A percentile compares a stretch with the other conserved stretches of the same genome.
phyloP scores from a whole-genome alignment of 1,139 yeast genomes.

The Yamadazyma triangularis region DNA sequence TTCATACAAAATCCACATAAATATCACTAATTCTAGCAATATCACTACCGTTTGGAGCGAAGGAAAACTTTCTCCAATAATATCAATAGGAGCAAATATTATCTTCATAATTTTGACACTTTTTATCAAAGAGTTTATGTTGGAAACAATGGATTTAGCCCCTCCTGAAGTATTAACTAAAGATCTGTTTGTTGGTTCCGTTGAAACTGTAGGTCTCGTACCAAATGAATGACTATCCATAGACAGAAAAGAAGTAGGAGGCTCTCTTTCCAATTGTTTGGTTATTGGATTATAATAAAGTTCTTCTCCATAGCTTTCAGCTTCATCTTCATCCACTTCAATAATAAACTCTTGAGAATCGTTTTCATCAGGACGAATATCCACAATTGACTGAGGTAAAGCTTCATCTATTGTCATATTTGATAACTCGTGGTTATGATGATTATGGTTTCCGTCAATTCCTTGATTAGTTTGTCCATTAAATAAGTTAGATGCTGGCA shows the following conservation, averaged over 20 bases:
- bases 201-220: constrained; percentile 1
- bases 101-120: constrained; percentile 33
- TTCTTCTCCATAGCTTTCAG: constrained; percentile 20
- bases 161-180: constrained; percentile 13
- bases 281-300: constrained; percentile 31
- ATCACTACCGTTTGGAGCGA: constrained; percentile 36
- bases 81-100: constrained; percentile 41
- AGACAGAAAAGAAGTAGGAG: constrained; percentile 28
- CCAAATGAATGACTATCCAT: constrained; percentile 9
- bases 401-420: constrained; percentile 8
- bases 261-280: constrained; percentile 28
- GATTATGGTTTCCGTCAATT: neutral
- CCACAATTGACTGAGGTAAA: constrained; percentile 12
- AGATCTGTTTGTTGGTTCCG: constrained; percentile 1
- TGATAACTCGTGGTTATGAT: too few relatives aligned
- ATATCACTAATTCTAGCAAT: constrained; percentile 33
- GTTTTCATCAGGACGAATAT: constrained; percentile 8
- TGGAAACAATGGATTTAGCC: constrained; percentile 20
- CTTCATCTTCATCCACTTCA: constrained; percentile 29
- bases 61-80: constrained; percentile 37
- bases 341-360: constrained; percentile 24
- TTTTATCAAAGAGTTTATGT: constrained; percentile 32
- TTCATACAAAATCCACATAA: constrained; percentile 42
- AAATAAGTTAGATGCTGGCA: constrained; percentile 26
- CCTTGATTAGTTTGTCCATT: neutral